These are phyloP conservation scores for Globisporangium spinosum DNA, from an alignment of 352 stramenopile genomes.

Conservation along the genomic window DNA sequence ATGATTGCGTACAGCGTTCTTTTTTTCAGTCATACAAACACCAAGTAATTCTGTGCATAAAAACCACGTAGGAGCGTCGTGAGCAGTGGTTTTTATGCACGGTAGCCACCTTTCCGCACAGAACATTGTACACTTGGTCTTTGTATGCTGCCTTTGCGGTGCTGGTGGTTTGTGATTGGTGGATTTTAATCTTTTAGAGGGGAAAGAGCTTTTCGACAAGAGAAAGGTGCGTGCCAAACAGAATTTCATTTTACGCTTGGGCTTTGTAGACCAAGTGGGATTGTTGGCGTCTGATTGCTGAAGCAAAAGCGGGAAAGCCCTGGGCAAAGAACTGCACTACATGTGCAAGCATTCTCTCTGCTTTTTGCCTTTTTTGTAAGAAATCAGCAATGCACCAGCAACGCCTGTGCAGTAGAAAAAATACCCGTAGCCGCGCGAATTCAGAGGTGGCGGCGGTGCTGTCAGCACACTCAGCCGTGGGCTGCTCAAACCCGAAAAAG, in stretches of 20 bases:
- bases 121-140: background rate
- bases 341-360: background rate
- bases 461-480: background rate
- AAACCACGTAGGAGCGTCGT: too few relatives aligned
- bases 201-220: background rate
- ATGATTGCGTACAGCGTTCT: too few relatives aligned
- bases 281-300: background rate
- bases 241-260: background rate
- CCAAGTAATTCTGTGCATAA: too few relatives aligned
- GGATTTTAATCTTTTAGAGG: background rate
- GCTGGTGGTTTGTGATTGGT: background rate
- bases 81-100: too few relatives aligned
- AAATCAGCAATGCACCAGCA: background rate
- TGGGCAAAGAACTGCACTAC: too few relatives aligned
- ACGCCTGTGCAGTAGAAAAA: slow-evolving; percentile 3
- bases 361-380: background rate
- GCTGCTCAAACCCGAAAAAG: too few relatives aligned
- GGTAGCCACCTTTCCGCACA: too few relatives aligned
- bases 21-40: too few relatives aligned
- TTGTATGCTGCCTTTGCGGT: background rate
- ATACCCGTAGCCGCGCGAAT: background rate
- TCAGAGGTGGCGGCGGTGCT: too few relatives aligned
- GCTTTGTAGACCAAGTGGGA: background rate
- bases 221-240: background rate
- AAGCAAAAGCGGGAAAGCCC: background rate